Base-by-base conservation (phyloP, 2,329 filamentous ascomycete species). In the Coniochaeta hoffmannii region DNA sequence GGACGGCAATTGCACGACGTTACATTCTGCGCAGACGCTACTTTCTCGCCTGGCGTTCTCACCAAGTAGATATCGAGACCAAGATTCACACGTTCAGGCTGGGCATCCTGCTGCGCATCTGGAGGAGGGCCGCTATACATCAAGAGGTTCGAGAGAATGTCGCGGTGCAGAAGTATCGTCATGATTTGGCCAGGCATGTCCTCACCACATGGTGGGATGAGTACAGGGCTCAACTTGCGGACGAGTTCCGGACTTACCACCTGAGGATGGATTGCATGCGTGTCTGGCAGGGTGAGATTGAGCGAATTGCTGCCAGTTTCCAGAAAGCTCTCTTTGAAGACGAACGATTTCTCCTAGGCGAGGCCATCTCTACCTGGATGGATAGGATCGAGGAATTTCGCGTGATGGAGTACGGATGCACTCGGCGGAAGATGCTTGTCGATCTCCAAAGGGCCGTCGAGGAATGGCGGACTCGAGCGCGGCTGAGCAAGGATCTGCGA, bases 21-120 rank as follows among this genome's bases (percentile, higher is more conserved):
- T 87, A 90, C 65, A 83, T 92, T 57, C 72, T 94, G 54, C 78
- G 86, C 55, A 82, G 81, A 12, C 81, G 82, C 55, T 86, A 85
- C 58, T 90, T 89, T 68, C 81, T 81, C 56, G 82, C 82, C 8
- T 90, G 87, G 87, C 77, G 80, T 26, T 77, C 83, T 56, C 82
- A 88, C 55, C 86, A 85, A 0, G 75, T 76, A 1, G 76, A 82
- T 52, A 85, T 87, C 60, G 78, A 83, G 44, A 63, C 73, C 38
- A 80, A 80, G 60, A 76, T 76, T 14, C 70, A 73, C 22, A 72
- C 58, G 36, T 68, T 71, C 26, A 55, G 60, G 24, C 57, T 67
- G 12, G 55, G 58, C 38, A 56, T 66, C n/a, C 58, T 60, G 6
- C 59, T 69, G 3, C 59, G 62, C 49, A 61, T 59, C 46, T 71